These are phyloP conservation scores for Paxillus ammoniavirescens DNA, from an alignment of 768 basidiomycete species.

Conservation along the genomic window DNA sequence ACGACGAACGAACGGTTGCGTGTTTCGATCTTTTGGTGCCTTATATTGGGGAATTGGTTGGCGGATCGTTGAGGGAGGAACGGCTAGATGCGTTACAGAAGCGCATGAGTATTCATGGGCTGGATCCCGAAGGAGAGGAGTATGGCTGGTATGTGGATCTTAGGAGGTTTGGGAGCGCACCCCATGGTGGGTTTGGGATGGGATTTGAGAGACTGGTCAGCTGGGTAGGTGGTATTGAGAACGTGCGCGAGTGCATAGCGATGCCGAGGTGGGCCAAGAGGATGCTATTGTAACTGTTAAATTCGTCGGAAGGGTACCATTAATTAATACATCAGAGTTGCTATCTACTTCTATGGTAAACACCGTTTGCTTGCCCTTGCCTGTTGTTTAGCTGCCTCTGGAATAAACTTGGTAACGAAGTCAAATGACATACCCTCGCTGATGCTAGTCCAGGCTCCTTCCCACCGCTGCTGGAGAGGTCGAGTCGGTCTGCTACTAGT, in stretches of 20 bases:
- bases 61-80: conserved; percentile 89
- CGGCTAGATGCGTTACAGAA: conserved; percentile 49
- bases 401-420: no score
- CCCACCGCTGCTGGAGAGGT: no score
- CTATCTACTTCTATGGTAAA: no score
- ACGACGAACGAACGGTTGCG: conserved; percentile 62
- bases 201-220: conserved; percentile 90
- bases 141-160: conserved; percentile 81
- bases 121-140: conserved; percentile 40
- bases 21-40: conserved; percentile 97
- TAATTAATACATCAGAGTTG: no score
- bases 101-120: conserved; percentile 48
- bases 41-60: conserved; percentile 82
- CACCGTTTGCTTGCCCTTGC: no score
- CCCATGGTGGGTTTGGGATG: conserved; percentile 95
- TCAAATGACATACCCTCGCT: no score
- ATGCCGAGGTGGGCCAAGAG: conserved; percentile 89
- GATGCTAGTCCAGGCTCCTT: no score
- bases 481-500: no score
- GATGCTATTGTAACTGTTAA: conserved; percentile 68
- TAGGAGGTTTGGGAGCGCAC: conserved; percentile 79
- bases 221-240: conserved; percentile 85
- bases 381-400: no score
- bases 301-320: no score
- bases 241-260: conserved; percentile 89